Percentiles rank a stretch among this genome's conserved stretches.
phyloP scores from a whole-genome alignment of 805 yeast genomes.

The Candida chauliodis region DNA sequence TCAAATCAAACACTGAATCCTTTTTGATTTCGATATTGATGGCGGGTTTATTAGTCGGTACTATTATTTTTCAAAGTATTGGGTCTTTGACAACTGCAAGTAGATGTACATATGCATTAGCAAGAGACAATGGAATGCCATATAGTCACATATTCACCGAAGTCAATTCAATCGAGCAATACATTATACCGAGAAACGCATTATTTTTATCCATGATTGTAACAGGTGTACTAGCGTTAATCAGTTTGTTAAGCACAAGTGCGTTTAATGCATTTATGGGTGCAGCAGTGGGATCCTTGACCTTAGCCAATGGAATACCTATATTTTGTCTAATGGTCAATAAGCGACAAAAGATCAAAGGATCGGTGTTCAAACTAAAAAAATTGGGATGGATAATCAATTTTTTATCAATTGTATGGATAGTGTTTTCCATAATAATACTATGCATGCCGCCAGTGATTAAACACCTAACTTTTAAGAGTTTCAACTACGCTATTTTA shows the following conservation, averaged over 20 bases:
- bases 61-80: constrained; percentile 70
- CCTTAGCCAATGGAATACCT: constrained; percentile 76
- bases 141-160: constrained; percentile 59
- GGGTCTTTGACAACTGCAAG: constrained; percentile 81
- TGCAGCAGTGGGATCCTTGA: constrained; percentile 70
- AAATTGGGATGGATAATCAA: constrained; percentile 65
- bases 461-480: constrained; percentile 30
- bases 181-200: constrained; percentile 68
- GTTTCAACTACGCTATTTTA: constrained; percentile 64
- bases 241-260: constrained; percentile 66
- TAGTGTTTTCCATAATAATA: constrained; percentile 52
- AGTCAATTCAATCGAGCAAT: constrained; percentile 54
- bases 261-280: constrained; percentile 85
- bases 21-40: constrained; percentile 65
- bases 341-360: constrained; percentile 57
- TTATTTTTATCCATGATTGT: constrained; percentile 61
- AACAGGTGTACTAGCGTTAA: constrained; percentile 55
- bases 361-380: constrained; percentile 64
- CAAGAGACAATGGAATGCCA: constrained; percentile 81
- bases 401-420: constrained; percentile 56
- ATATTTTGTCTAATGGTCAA: constrained; percentile 59
- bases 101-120: constrained; percentile 76
- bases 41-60: constrained; percentile 63
- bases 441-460: constrained; percentile 72
- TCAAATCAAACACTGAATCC: constrained; percentile 67